Evolutionary conservation across 2,329 filamentous ascomycete genomes (phyloP), one percentile per base, ranked within the genome.

Genomic region (Calonectria pseudoturangicola): DNA sequence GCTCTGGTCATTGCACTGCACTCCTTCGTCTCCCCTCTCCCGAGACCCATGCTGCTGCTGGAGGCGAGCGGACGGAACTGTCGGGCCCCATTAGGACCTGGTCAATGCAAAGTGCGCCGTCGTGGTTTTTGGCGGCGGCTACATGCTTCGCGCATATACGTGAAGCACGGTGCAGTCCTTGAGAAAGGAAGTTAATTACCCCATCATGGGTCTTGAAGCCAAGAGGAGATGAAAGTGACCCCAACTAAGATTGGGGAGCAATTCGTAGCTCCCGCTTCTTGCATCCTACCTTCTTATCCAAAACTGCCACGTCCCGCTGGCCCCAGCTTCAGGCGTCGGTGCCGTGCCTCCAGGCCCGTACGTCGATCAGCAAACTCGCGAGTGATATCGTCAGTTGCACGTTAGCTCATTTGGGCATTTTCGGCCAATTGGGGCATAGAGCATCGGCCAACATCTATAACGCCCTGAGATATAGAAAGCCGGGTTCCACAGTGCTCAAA

Each of bases 331-430:
- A 41, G 36, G 54, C 36, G 54, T 21, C 18, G 33, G 33, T 15
- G 33, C 21, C 15, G 33, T 41, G 33, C 5, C 54, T 60, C 21
- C 27, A 43, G 47, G 27, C 51, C 76, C 71, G 71, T 66, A 76
- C 66, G 58, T 58, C 51, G 73, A 78, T 78, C 75, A 73, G 50
- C 54, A 73, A 74, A 39, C 58, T 47, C 39, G 15, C 41, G 36
- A 60, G 16, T 47, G 41, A 36, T 43, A n/a, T 63, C 33, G 16
- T 27, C 47, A 48, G 16, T 36, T 60, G 33, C 21, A 36, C 36
- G 30, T 36, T 60, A 60, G 39, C 54, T 39, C 21, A 39, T 60
- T 60, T 60, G 54, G 54, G 54, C 15, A 60, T 21, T 60, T 60
- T 27, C 12, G 33, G 36, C 54, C 54, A 60, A 60, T 60, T 60